phyloP scores from a whole-genome alignment of 257 asterid species.

The Solanum ossicruentum region DNA sequence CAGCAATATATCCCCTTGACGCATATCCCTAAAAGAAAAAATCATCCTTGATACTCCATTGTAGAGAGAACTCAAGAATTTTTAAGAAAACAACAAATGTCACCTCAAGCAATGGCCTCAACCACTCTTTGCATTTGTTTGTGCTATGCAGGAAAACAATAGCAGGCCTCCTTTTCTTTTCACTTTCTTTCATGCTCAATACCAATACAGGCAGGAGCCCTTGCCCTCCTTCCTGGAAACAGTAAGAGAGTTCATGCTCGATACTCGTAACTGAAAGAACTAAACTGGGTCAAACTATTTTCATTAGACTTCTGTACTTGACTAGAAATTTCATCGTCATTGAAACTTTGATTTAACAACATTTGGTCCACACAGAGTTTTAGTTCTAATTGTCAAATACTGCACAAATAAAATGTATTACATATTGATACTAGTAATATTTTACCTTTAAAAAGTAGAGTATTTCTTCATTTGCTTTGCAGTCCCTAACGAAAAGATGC shows the following conservation, averaged over 20 bases:
- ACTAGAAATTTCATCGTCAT: neutral
- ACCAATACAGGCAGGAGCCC: conserved; percentile 76
- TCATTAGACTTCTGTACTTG: neutral
- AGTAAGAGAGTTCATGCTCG: neutral
- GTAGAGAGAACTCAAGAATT: neutral
- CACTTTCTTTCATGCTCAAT: conserved; percentile 46
- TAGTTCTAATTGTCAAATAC: neutral
- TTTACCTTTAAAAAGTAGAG: neutral
- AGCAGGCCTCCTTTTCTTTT: conserved; percentile 51
- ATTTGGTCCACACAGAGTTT: neutral
- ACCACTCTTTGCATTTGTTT: conserved; percentile 87
- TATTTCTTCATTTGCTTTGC: neutral
- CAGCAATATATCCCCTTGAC: conserved; percentile 71
- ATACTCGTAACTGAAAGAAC: neutral
- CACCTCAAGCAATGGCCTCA: conserved; percentile 92
- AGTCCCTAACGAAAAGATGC: neutral
- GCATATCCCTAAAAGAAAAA: conserved; percentile 63
- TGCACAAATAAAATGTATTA: neutral
- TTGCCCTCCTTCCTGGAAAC: conserved; percentile 73
- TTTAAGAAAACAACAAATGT: neutral
- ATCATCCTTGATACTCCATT: neutral
- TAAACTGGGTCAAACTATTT: neutral
- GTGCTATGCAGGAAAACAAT: conserved; percentile 84
- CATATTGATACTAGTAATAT: neutral
- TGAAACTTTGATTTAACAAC: neutral